Conservation (phyloP, 306 rosid species). For the Arachis hypogaea region DNA sequence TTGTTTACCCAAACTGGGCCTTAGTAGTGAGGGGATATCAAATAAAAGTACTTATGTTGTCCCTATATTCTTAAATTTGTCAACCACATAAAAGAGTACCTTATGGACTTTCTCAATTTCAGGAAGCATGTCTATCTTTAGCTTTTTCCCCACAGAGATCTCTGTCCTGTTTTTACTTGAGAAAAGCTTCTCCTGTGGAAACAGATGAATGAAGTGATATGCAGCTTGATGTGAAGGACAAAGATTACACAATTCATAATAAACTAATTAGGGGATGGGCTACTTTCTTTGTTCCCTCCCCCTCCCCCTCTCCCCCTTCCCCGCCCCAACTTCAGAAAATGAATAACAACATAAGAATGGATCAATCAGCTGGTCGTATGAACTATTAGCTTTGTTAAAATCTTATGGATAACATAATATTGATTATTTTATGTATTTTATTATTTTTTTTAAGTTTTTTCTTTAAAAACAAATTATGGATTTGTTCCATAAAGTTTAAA, state of each 20-base stretch:
- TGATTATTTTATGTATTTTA: slow-evolving; percentile 4
- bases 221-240: slow-evolving; percentile 30
- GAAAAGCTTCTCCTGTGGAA: slow-evolving; percentile 88
- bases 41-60: slow-evolving; percentile 16
- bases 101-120: slow-evolving; percentile 98
- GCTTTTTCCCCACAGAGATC: slow-evolving; percentile 83
- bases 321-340: not conserved
- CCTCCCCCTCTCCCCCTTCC: no score
- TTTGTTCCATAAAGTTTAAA: slow-evolving; percentile 20
- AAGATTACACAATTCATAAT: not conserved
- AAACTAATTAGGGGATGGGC: not conserved
- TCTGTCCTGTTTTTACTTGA: slow-evolving; percentile 88
- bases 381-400: slow-evolving; percentile 27
- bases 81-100: slow-evolving; percentile 51
- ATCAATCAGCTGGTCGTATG: slow-evolving; percentile 19
- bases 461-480: not conserved
- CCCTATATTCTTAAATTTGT: slow-evolving; percentile 29
- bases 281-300: not conserved
- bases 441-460: slow-evolving; percentile 13
- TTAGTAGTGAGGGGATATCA: not conserved
- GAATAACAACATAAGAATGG: not conserved
- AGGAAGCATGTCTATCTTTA: slow-evolving; percentile 95
- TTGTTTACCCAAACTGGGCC: no score
- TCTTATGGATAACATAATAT: not conserved
- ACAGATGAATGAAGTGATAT: slow-evolving; percentile 40